Evolutionary conservation across 306 rosid species (phyloP), one percentile per base, ranked within the genome.

Genomic region (Inga laurina): DNA sequence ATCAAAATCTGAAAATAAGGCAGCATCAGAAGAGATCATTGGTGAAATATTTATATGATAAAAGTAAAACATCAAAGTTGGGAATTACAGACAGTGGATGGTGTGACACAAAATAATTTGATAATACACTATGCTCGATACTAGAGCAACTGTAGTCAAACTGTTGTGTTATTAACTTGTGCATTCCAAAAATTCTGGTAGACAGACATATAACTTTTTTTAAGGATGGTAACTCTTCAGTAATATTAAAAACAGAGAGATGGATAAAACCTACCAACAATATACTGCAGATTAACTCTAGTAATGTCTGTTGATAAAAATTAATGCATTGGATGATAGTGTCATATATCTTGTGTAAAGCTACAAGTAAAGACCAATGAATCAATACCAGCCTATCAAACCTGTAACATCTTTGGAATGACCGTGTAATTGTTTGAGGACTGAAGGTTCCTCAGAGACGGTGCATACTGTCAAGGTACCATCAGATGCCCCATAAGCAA

Each of bases 321-420:
- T 13, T 65, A 9, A 71, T 68, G 68, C 27, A 74, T 44, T 52
- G 71, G 78, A 54, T 77, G 11, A 83, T 56, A 74, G 45, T 64
- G 41, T 77, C 61, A 84, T 71, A 70, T 14, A 76, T 74, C 45
- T 78, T 45, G 68, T 62, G 27, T 22, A 62, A 11, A 18, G 22
- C 3, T 27, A 59, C 10, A 84, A 68, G 75, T 84, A 82, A 83
- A 86, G 85, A 88, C 72, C 72, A 78, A 64, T 82, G 87, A 87
- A 92, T 70, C 85, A 88, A 80, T 84, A 88, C 85, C 90, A 87
- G 83, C 77, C 35, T 80, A 84, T 92, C 94, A 91, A 87, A 96
- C 99, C 99, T 96, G 99, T 92, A 75, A 96, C 94, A 83, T 96
- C 98, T 90, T 93, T 93, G 81, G 97, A 88, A 85, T 96, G 99